Evolutionary conservation across 116 monocot genomes (phyloP).

Genomic region (Iris pallida): DNA sequence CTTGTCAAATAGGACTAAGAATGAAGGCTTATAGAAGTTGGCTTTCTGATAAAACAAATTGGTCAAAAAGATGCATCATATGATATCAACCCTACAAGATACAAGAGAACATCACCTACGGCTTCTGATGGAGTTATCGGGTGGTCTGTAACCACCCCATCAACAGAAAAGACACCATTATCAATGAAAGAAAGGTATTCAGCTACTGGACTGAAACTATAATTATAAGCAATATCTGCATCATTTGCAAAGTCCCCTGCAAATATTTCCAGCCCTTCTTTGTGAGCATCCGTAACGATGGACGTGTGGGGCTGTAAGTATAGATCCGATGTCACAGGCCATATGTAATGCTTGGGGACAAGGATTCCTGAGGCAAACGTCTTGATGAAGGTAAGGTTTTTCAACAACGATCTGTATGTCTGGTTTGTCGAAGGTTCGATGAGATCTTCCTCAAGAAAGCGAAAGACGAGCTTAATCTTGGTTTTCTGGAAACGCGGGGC

Average conservation of each 20-base stretch:
- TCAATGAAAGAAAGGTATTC: conserved; percentile 62
- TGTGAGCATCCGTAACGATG: conserved; percentile 67
- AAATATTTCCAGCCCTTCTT: conserved; percentile 55
- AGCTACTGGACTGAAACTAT: conserved; percentile 55
- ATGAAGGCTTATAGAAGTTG: too few relatives aligned
- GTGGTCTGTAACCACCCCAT: conserved; percentile 60
- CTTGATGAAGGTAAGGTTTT: conserved; percentile 72
- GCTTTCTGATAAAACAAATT: too few relatives aligned
- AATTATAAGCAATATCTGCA: conserved; percentile 43
- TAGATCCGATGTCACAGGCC: conserved; percentile 43
- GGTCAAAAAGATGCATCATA: too few relatives aligned
- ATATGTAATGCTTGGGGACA: conserved; percentile 77
- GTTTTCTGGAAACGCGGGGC: conserved; percentile 15
- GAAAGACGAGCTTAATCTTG: conserved; percentile 56
- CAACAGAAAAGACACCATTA: conserved; percentile 63
- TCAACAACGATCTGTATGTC: conserved; percentile 55
- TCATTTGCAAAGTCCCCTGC: conserved; percentile 73
- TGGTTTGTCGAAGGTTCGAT: conserved; percentile 51
- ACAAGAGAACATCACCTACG: conserved; percentile 28
- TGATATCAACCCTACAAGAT: not conserved
- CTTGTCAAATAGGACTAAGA: too few relatives aligned
- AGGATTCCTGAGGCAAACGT: conserved; percentile 79
- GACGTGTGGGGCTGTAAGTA: conserved; percentile 45
- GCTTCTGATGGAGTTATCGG: conserved; percentile 49
- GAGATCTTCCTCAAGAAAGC: conserved; percentile 36